phyloP scores from a whole-genome alignment of 1,284 basidiomycete genomes.

The Sphaerobolus stellatus region DNA sequence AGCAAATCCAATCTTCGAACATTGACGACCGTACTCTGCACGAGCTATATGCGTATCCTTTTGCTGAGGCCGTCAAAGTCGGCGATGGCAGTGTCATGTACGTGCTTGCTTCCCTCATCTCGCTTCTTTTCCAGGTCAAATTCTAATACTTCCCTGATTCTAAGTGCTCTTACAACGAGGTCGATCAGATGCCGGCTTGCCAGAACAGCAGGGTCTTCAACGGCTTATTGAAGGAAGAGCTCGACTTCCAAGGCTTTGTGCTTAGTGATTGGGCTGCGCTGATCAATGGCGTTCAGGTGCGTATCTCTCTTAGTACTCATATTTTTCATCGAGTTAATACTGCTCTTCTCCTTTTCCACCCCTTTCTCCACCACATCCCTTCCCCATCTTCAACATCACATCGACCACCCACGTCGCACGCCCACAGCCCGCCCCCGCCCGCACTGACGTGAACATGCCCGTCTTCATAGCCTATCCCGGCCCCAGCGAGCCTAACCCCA shows the following conservation, averaged over 20 bases:
- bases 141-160: too few relatives aligned
- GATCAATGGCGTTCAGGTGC: conserved; percentile 16
- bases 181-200: conserved; percentile 81
- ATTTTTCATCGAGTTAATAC: conserved; percentile 5
- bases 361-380: too few relatives aligned
- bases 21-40: conserved; percentile 78
- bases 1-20: conserved; percentile 50
- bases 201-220: conserved; percentile 77
- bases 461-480: conserved; percentile 20
- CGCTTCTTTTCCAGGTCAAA: background rate
- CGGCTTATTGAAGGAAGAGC: conserved; percentile 69
- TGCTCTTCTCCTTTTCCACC: conserved; percentile 15
- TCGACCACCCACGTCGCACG: too few relatives aligned
- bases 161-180: conserved; percentile 18
- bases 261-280: conserved; percentile 28
- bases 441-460: conserved; percentile 28
- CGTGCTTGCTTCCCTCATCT: conserved; percentile 20
- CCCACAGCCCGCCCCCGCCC: conserved; percentile 18
- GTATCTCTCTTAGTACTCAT: conserved; percentile 11
- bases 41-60: conserved; percentile 72
- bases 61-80: conserved; percentile 73
- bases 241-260: conserved; percentile 31
- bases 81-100: conserved; percentile 81
- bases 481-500: conserved; percentile 18
- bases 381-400: too few relatives aligned